These are phyloP conservation scores for Lactarius quietus DNA, from an alignment of 768 basidiomycete genomes.

Conservation along the genomic window DNA sequence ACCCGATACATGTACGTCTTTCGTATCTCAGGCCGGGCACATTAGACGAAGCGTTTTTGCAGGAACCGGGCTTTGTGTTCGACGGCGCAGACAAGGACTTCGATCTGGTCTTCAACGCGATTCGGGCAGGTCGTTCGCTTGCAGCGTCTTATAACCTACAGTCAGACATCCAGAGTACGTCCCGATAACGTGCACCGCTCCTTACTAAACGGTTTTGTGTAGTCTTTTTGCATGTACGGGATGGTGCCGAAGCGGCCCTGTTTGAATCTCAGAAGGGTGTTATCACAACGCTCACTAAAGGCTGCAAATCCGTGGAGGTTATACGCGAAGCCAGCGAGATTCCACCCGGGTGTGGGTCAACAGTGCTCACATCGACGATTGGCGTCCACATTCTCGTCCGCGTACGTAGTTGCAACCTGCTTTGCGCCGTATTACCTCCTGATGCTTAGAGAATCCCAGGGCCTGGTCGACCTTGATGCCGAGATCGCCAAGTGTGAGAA, in stretches of 20 bases:
- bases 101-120: slow-evolving; percentile 69
- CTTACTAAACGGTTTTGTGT: slow-evolving; percentile 11
- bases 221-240: slow-evolving; percentile 79
- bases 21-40: neutral
- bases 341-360: slow-evolving; percentile 84
- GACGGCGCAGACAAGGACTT: slow-evolving; percentile 79
- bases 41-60: neutral
- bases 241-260: slow-evolving; percentile 56
- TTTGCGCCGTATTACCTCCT: neutral
- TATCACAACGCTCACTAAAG: slow-evolving; percentile 81
- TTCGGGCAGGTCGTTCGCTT: slow-evolving; percentile 79
- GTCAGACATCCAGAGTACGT: slow-evolving; percentile 74
- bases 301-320: slow-evolving; percentile 72
- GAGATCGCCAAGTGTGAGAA: slow-evolving; percentile 91
- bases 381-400: slow-evolving; percentile 82
- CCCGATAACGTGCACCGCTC: neutral
- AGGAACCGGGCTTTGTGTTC: slow-evolving; percentile 63
- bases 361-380: slow-evolving; percentile 69
- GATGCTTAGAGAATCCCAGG: slow-evolving; percentile 42
- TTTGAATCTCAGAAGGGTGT: slow-evolving; percentile 73
- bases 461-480: slow-evolving; percentile 81
- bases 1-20: slow-evolving; percentile 69
- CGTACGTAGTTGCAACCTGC: slow-evolving; percentile 43
- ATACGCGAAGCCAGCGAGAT: slow-evolving; percentile 63
- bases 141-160: slow-evolving; percentile 89